phyloP scores from a whole-genome alignment of 2,329 filamentous ascomycete species.

The Dactylonectria estremocensis region DNA sequence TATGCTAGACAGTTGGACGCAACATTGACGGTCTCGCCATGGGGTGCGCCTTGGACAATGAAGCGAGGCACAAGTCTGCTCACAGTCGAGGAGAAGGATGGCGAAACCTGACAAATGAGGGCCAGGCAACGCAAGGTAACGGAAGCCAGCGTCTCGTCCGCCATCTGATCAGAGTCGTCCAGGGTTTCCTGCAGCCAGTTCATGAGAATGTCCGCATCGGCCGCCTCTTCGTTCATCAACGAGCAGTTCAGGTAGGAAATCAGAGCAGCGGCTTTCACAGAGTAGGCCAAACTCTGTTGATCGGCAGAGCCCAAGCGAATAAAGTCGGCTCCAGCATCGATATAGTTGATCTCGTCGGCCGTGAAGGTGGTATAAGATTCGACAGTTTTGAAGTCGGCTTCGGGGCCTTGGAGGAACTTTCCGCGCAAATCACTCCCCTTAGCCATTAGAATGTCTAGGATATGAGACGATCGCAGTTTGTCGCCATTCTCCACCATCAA shows the following conservation, averaged over 20 bases:
- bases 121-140: conserved; percentile 87
- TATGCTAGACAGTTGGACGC: conserved; percentile 90
- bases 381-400: conserved; percentile 70
- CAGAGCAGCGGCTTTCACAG: conserved; percentile 87
- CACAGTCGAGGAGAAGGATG: conserved; percentile 80
- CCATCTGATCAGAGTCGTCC: conserved; percentile 85
- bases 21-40: conserved; percentile 77
- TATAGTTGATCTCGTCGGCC: conserved; percentile 84
- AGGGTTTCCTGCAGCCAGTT: conserved; percentile 89
- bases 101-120: conserved; percentile 82
- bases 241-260: conserved; percentile 90
- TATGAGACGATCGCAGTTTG: conserved; percentile 72
- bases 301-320: conserved; percentile 83
- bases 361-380: conserved; percentile 80
- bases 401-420: conserved; percentile 54
- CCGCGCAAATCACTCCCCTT: conserved; percentile 64
- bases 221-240: conserved; percentile 84
- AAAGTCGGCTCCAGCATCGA: conserved; percentile 94
- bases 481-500: conserved; percentile 77
- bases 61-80: conserved; percentile 87
- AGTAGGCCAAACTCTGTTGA: conserved; percentile 89
- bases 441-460: conserved; percentile 82
- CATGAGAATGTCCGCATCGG: conserved; percentile 84
- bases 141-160: conserved; percentile 81
- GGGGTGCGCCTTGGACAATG: conserved; percentile 86